Evolutionary conservation across 1,284 basidiomycete species (phyloP).

Genomic region (Malassezia arunalokei): DNA sequence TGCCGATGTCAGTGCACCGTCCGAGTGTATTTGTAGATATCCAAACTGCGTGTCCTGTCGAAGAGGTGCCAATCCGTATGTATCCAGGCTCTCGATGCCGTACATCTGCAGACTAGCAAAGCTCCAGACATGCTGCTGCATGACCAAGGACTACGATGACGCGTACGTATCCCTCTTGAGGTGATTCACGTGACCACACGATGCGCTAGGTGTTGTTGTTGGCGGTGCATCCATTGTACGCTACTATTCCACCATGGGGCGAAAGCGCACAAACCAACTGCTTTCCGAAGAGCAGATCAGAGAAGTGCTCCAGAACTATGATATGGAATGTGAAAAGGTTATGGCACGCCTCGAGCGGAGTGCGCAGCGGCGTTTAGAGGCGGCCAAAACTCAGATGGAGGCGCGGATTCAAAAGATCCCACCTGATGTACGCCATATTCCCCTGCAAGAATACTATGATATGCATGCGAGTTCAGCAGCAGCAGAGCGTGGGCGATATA

Average conservation of each 20-base stretch:
- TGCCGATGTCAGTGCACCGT: neutral
- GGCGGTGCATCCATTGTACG: neutral
- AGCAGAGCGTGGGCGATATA: constrained; percentile 12
- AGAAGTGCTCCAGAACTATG: constrained; percentile 13
- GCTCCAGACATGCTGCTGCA: neutral
- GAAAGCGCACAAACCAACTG: constrained; percentile 4
- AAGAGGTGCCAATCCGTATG: neutral
- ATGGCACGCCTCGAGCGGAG: constrained; percentile 9
- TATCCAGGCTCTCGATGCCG: neutral
- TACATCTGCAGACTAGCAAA: neutral
- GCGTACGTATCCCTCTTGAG: neutral
- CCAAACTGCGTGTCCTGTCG: neutral
- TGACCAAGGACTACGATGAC: neutral
- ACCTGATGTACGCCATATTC: constrained; percentile 6
- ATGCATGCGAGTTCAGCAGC: constrained; percentile 13
- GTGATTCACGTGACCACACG: neutral
- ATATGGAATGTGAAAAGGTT: constrained; percentile 15
- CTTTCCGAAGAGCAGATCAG: constrained; percentile 11
- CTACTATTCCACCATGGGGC: neutral
- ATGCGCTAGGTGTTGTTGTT: neutral
- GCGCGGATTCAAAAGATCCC: constrained; percentile 13
- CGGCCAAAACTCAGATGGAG: constrained; percentile 14
- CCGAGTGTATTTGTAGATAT: neutral
- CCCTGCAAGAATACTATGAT: constrained; percentile 15
- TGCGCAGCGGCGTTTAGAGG: constrained; percentile 7